A percentile compares a stretch with the other conserved stretches of the same genome.
These are phyloP conservation scores for Marasmius tenuissimus DNA, from an alignment of 1,284 basidiomycete genomes.

Conservation along the genomic window DNA sequence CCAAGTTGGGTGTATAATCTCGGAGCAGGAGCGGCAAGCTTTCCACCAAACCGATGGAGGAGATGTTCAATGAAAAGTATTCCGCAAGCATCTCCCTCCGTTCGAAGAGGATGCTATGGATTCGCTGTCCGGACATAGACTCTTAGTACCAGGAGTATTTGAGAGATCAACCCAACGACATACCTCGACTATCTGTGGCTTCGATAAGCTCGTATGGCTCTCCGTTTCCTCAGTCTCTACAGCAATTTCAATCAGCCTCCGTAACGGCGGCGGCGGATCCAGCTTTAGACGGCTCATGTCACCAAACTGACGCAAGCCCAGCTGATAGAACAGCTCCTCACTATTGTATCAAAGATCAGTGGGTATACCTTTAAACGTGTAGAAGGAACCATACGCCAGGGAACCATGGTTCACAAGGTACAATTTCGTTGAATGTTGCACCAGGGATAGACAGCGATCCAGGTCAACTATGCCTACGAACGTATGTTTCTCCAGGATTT, in stretches of 20 bases:
- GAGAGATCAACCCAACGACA: slow-evolving; percentile 24
- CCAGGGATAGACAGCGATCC: slow-evolving; percentile 70
- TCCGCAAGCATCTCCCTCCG: slow-evolving; percentile 88
- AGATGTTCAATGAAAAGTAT: slow-evolving; percentile 85
- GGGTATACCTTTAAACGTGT: neutral
- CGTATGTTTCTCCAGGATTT: slow-evolving; percentile 84
- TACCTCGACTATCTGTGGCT: slow-evolving; percentile 71
- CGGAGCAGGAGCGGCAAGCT: slow-evolving; percentile 81
- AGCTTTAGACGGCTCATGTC: slow-evolving; percentile 75
- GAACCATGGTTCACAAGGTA: slow-evolving; percentile 88
- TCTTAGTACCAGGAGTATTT: neutral
- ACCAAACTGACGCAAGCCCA: slow-evolving; percentile 91
- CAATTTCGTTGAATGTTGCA: slow-evolving; percentile 88
- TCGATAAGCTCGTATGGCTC: slow-evolving; percentile 47
- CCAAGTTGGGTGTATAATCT: slow-evolving; percentile 85
- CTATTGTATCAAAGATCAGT: slow-evolving; percentile 38
- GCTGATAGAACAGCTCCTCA: slow-evolving; percentile 95
- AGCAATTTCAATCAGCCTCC: slow-evolving; percentile 75
- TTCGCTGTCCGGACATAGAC: slow-evolving; percentile 43
- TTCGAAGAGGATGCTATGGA: slow-evolving; percentile 53
- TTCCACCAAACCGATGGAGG: slow-evolving; percentile 63
- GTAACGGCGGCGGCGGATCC: slow-evolving; percentile 79
- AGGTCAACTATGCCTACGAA: slow-evolving; percentile 94
- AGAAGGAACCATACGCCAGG: slow-evolving; percentile 59
- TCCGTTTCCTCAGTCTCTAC: slow-evolving; percentile 71